phyloP scores from a whole-genome alignment of 2,329 filamentous ascomycete genomes.

The Ceratocystis destructans region DNA sequence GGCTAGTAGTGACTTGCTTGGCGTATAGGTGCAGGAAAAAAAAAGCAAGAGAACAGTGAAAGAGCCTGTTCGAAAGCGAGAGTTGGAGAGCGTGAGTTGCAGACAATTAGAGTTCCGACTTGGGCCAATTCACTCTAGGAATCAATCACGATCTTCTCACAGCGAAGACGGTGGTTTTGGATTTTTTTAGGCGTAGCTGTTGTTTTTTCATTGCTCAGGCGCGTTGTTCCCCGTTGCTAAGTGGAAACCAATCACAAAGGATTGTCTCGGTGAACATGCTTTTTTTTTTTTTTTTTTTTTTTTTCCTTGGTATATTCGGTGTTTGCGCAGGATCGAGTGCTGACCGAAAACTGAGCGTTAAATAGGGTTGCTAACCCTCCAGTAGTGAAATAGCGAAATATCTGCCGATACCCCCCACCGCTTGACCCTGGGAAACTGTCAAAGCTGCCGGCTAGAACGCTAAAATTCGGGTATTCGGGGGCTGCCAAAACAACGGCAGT shows the following conservation, averaged over 20 bases:
- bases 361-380: not conserved
- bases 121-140: not conserved
- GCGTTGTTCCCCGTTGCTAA: not conserved
- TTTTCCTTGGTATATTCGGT: not conserved
- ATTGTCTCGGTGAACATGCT: not conserved
- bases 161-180: not conserved
- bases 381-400: not conserved
- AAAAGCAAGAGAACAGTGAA: not conserved
- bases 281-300: not conserved
- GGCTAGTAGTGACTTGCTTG: not conserved
- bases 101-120: not conserved
- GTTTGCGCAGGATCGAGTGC: not conserved
- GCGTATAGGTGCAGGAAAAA: not conserved
- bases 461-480: not conserved
- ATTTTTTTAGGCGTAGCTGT: not conserved
- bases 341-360: not conserved
- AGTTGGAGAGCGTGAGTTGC: not conserved
- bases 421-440: not conserved
- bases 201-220: not conserved
- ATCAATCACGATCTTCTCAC: not conserved
- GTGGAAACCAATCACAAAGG: not conserved
- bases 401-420: not conserved
- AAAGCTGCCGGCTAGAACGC: not conserved
- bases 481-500: not conserved
- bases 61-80: too few species aligned